These are phyloP conservation scores for Ascoidea tarda DNA, from an alignment of 805 yeast genomes.

Conservation along the genomic window DNA sequence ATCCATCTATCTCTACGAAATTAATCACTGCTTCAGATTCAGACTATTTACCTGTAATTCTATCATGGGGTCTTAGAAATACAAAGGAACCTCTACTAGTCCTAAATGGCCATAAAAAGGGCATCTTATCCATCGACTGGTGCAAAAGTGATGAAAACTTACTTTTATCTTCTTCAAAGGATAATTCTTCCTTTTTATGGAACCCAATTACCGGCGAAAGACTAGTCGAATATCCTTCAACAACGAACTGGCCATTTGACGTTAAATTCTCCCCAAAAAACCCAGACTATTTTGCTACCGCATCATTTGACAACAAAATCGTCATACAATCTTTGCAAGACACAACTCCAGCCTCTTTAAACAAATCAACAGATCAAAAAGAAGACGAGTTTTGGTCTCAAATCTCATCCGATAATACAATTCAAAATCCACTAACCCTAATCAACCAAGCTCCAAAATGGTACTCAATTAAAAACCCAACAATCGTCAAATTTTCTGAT, in stretches of 20 bases:
- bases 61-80: slow-evolving; percentile 91
- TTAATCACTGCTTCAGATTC: slow-evolving; percentile 78
- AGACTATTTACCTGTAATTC: slow-evolving; percentile 65
- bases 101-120: slow-evolving; percentile 63
- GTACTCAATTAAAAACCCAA: slow-evolving; percentile 47
- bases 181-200: slow-evolving; percentile 81
- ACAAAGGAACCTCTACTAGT: slow-evolving; percentile 73
- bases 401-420: slow-evolving; percentile 47
- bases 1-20: slow-evolving; percentile 77
- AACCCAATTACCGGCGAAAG: slow-evolving; percentile 64
- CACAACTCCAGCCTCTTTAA: slow-evolving; percentile 43
- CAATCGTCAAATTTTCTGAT: slow-evolving; percentile 75
- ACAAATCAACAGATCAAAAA: slow-evolving; percentile 26
- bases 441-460: slow-evolving; percentile 79
- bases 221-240: slow-evolving; percentile 79
- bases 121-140: slow-evolving; percentile 89
- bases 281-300: slow-evolving; percentile 83
- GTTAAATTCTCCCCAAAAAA: slow-evolving; percentile 75
- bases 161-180: slow-evolving; percentile 84
- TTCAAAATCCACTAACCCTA: slow-evolving; percentile 55
- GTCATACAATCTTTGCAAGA: slow-evolving; percentile 81
- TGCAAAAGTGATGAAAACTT: slow-evolving; percentile 68
- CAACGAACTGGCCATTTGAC: slow-evolving; percentile 90
- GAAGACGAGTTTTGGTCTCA: slow-evolving; percentile 70
- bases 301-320: slow-evolving; percentile 78